Conservation (phyloP, 805 yeast genomes). For the Saccharomycopsis oosterbeekiorum region DNA sequence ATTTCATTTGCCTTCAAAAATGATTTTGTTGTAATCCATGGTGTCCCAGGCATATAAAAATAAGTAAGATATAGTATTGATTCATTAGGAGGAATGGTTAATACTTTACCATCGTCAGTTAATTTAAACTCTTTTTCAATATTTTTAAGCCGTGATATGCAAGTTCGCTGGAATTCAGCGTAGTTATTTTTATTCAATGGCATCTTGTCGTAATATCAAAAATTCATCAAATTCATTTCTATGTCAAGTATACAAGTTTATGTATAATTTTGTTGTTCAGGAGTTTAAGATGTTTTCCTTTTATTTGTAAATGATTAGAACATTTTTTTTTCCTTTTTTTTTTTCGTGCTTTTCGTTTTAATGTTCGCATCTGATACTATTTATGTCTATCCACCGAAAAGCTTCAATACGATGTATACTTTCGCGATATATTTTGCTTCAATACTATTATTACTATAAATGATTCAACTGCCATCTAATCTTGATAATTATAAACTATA, state of each 20-base stretch:
- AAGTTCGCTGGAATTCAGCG: not conserved
- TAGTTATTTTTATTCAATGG: not conserved
- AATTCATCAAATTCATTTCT: not conserved
- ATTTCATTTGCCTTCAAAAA: not conserved
- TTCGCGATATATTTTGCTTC: too few species aligned
- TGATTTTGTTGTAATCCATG: not conserved
- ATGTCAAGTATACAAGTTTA: not conserved
- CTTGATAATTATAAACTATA: too few species aligned
- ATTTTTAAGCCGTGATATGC: not conserved
- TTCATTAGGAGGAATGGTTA: not conserved
- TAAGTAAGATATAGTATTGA: not conserved
- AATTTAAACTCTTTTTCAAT: not conserved
- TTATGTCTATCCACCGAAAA: too few species aligned
- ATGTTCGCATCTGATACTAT: too few species aligned
- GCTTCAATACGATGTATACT: too few species aligned
- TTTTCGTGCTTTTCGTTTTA: too few species aligned
- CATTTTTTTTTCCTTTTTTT: too few species aligned
- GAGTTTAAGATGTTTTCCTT: too few species aligned
- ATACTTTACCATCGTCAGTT: not conserved
- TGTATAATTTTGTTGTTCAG: not conserved
- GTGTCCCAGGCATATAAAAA: conserved; percentile 3
- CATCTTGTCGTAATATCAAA: not conserved
- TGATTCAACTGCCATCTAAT: too few species aligned
- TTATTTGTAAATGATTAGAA: too few species aligned
- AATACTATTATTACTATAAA: too few species aligned